phyloP scores from a whole-genome alignment of 2,329 filamentous ascomycete genomes.

The Cadophora gregata region DNA sequence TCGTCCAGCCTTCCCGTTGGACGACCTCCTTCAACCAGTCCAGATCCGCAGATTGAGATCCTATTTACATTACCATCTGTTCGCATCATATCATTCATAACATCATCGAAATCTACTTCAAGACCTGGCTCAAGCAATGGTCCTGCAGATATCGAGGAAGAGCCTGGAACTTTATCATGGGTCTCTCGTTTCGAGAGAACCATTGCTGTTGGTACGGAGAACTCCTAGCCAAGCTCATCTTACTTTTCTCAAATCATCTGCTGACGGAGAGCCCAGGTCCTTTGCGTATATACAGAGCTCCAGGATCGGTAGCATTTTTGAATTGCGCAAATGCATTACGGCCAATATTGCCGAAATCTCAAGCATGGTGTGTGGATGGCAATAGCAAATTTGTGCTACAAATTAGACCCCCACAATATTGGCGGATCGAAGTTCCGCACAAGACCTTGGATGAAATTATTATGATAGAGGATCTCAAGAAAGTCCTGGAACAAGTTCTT shows the following conservation, averaged over 20 bases:
- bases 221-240: neutral
- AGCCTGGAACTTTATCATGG: constrained; percentile 73
- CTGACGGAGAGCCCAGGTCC: constrained; percentile 56
- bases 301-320: constrained; percentile 85
- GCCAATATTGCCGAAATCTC: constrained; percentile 86
- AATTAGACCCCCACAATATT: constrained; percentile 83
- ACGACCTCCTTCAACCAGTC: constrained; percentile 28
- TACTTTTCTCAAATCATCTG: neutral
- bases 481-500: constrained; percentile 73
- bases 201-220: constrained; percentile 71
- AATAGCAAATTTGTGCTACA: constrained; percentile 86
- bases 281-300: constrained; percentile 84
- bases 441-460: constrained; percentile 66
- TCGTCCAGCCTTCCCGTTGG: constrained; percentile 36
- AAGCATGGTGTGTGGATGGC: constrained; percentile 92
- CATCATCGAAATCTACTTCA: constrained; percentile 21
- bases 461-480: constrained; percentile 70
- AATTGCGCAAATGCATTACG: constrained; percentile 85
- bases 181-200: constrained; percentile 79
- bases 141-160: constrained; percentile 49
- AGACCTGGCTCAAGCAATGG: constrained; percentile 36
- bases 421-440: constrained; percentile 84
- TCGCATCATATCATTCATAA: constrained; percentile 61
- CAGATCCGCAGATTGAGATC: constrained; percentile 43
- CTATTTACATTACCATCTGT: constrained; percentile 42